These are phyloP conservation scores for Orbilia oligospora DNA, from an alignment of 2,329 filamentous ascomycete species.

Conservation along the genomic window DNA sequence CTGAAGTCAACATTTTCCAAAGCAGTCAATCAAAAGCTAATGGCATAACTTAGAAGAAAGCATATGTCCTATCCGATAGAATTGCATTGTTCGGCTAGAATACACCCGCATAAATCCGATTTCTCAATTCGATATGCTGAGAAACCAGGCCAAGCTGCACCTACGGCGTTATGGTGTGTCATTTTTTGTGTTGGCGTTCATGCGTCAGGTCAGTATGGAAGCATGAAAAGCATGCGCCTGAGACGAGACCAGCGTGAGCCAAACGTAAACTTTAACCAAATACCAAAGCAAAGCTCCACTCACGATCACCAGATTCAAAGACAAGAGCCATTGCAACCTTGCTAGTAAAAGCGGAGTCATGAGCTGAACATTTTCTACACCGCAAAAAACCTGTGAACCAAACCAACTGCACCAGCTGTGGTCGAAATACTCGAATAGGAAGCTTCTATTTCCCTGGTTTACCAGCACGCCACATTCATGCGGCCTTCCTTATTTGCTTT, in stretches of 20 bases:
- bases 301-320: not conserved
- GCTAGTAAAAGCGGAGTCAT: not conserved
- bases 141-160: not conserved
- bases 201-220: constrained; percentile 2
- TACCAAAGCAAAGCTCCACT: not conserved
- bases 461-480: constrained; percentile 47
- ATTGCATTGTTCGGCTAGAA: constrained; percentile 27
- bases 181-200: constrained; percentile 47
- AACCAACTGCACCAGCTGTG: constrained; percentile 18
- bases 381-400: constrained; percentile 18
- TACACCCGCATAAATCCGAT: constrained; percentile 7
- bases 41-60: not conserved
- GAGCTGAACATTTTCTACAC: constrained; percentile 11
- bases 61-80: constrained; percentile 13
- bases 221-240: constrained; percentile 11
- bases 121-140: not conserved
- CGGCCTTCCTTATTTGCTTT: constrained; percentile 58
- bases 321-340: not conserved
- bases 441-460: constrained; percentile 43
- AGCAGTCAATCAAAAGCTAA: constrained; percentile 48
- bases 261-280: no score
- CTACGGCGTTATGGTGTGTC: constrained; percentile 23
- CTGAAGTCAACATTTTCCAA: constrained; percentile 27
- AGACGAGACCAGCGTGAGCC: not conserved
- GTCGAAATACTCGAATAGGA: constrained; percentile 46